These are phyloP conservation scores for Maudiozyma barnettii DNA, from an alignment of 805 yeast species.

Conservation along the genomic window DNA sequence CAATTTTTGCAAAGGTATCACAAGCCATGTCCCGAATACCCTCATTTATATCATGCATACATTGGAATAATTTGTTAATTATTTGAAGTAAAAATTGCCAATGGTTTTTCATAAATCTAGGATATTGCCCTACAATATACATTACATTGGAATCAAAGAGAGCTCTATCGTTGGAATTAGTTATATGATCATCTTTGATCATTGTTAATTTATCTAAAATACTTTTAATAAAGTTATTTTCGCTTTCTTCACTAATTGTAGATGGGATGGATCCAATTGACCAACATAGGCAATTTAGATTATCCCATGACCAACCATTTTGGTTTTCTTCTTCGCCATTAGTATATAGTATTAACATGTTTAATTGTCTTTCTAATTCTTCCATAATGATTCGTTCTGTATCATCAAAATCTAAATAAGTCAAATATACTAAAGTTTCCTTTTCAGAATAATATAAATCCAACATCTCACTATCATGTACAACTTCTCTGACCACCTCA, in stretches of 20 bases:
- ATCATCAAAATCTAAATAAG: slow-evolving; percentile 87
- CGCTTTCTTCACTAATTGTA: slow-evolving; percentile 95
- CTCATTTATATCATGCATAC: slow-evolving; percentile 97
- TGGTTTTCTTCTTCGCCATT: background rate
- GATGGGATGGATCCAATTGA: slow-evolving; percentile 98
- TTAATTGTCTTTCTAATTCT: slow-evolving; percentile 73
- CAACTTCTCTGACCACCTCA: slow-evolving; percentile 91
- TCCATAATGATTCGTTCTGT: slow-evolving; percentile 86
- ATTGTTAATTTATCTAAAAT: slow-evolving; percentile 83
- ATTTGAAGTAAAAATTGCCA: slow-evolving; percentile 94
- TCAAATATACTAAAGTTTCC: slow-evolving; percentile 84
- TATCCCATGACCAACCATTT: slow-evolving; percentile 92
- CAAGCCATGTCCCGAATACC: slow-evolving; percentile 99
- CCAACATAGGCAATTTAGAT: slow-evolving; percentile 94
- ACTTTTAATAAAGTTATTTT: slow-evolving; percentile 71
- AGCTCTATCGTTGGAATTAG: slow-evolving; percentile 83
- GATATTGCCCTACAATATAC: slow-evolving; percentile 98
- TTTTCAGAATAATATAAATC: slow-evolving; percentile 89
- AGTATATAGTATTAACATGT: background rate
- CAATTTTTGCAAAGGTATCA: slow-evolving; percentile 92
- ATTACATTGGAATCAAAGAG: slow-evolving; percentile 96
- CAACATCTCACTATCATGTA: slow-evolving; percentile 89
- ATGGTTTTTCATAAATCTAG: slow-evolving; percentile 91
- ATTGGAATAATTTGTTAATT: slow-evolving; percentile 85
- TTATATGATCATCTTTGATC: slow-evolving; percentile 84